Conservation (phyloP, 2,329 filamentous ascomycete genomes). For the Fusarium sp. region DNA sequence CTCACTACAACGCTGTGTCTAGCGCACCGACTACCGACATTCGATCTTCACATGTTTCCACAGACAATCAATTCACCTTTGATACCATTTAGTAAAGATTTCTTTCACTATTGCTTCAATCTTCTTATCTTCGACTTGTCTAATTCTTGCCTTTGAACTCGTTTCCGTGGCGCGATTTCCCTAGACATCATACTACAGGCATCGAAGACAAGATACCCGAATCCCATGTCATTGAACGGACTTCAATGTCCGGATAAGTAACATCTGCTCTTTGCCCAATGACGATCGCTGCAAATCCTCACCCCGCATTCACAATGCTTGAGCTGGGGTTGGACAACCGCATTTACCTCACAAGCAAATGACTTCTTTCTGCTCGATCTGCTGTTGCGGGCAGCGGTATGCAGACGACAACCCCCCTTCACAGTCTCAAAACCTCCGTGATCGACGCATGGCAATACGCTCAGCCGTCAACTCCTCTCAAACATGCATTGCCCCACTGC, state of each 20-base stretch:
- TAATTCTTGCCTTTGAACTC: background rate
- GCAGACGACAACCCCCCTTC: slow-evolving; percentile 21
- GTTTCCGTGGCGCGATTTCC: background rate
- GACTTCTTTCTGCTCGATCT: slow-evolving; percentile 3
- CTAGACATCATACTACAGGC: background rate
- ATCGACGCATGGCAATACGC: slow-evolving; percentile 36
- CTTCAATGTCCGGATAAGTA: slow-evolving; percentile 44
- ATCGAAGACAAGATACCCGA: background rate
- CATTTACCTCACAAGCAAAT: slow-evolving; percentile 36
- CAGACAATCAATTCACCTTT: background rate
- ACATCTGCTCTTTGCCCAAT: slow-evolving; percentile 34
- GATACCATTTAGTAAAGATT: background rate
- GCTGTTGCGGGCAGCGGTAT: slow-evolving; percentile 16
- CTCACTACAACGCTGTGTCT: slow-evolving; percentile 4
- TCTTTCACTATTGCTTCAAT: background rate
- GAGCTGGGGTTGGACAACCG: slow-evolving; percentile 34
- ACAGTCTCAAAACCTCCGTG: slow-evolving; percentile 23
- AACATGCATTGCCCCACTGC: slow-evolving; percentile 29
- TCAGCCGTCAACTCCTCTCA: slow-evolving; percentile 17
- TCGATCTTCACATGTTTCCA: background rate
- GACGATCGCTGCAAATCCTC: slow-evolving; percentile 12
- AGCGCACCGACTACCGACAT: background rate
- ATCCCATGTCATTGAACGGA: slow-evolving; percentile 36
- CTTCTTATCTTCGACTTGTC: background rate
- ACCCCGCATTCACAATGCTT: slow-evolving; percentile 37